phyloP scores from a whole-genome alignment of 2,329 filamentous ascomycete species.

The Monilinia polystroma region DNA sequence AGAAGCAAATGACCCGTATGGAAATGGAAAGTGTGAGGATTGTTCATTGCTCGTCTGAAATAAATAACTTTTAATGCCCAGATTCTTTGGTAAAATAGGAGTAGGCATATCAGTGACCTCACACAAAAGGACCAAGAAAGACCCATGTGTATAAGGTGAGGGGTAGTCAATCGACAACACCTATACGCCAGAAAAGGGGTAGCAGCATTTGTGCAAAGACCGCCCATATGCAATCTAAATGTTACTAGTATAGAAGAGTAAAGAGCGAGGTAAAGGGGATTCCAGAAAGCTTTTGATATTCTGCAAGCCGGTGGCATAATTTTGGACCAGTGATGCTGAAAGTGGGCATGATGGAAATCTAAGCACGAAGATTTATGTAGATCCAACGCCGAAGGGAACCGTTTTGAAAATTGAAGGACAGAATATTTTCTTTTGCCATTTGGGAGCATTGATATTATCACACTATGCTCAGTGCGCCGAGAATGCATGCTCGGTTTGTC shows the following conservation, averaged over 20 bases:
- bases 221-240: conserved; percentile 36
- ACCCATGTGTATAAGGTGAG: conserved; percentile 16
- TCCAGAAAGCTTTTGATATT: conserved; percentile 15
- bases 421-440: conserved; percentile 18
- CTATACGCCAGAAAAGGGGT: conserved; percentile 14
- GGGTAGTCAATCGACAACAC: conserved; percentile 15
- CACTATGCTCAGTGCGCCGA: conserved; percentile 24
- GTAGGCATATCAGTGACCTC: background rate
- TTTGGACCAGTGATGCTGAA: conserved; percentile 29
- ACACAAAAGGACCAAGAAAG: conserved; percentile 6
- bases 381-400: conserved; percentile 33
- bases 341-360: conserved; percentile 34
- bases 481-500: conserved; percentile 24
- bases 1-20: background rate
- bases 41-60: conserved; percentile 8
- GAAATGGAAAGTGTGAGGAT: background rate
- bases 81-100: conserved; percentile 8
- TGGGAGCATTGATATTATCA: conserved; percentile 15
- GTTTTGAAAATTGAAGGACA: conserved; percentile 19
- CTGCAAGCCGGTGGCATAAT: conserved; percentile 7
- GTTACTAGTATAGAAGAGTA: conserved; percentile 23
- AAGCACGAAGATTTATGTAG: conserved; percentile 34
- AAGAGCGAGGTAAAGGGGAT: conserved; percentile 2
- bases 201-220: conserved; percentile 32
- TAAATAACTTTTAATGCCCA: conserved; percentile 23